Percentiles rank a stretch among this genome's conserved stretches.
These are phyloP conservation scores for Arthrobotrys megalospora DNA, from an alignment of 2,329 filamentous ascomycete genomes.

Conservation along the genomic window DNA sequence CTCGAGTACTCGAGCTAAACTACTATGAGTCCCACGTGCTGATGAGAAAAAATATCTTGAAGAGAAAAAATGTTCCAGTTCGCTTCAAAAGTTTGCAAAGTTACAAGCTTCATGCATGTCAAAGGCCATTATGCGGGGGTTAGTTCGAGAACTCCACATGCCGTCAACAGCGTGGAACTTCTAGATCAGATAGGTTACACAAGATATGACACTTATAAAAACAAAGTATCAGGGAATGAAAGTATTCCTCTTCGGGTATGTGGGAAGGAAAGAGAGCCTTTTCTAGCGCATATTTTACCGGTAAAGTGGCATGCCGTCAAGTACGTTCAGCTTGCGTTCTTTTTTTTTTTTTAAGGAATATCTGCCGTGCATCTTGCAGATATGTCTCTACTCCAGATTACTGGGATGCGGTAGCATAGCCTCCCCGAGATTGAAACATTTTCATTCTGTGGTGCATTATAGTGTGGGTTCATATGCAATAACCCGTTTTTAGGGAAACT, in stretches of 20 bases:
- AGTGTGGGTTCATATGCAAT: not conserved
- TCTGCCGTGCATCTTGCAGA: not conserved
- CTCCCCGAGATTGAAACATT: slow-evolving; percentile 2
- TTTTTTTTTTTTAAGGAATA: too few species aligned
- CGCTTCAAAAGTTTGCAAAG: not conserved
- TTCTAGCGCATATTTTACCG: not conserved
- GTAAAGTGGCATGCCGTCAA: not conserved
- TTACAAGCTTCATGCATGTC: slow-evolving; percentile 1
- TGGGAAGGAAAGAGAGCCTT: not conserved
- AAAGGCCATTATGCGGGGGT: slow-evolving; percentile 1
- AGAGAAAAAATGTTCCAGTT: slow-evolving; percentile 22
- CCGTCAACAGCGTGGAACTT: not conserved
- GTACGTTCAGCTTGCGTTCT: too few species aligned
- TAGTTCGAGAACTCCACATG: slow-evolving; percentile 4
- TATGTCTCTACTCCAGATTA: too few species aligned
- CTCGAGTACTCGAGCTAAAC: not conserved
- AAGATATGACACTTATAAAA: slow-evolving; percentile 18
- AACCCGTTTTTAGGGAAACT: not conserved
- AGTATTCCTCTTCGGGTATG: slow-evolving; percentile 8
- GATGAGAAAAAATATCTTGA: too few species aligned
- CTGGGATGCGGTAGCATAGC: not conserved
- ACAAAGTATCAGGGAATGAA: not conserved
- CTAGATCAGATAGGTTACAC: slow-evolving; percentile 22
- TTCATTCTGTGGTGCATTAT: not conserved
- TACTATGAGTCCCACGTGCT: not conserved